Percentiles rank a stretch among this genome's conserved stretches.
Evolutionary conservation across 345 rosid genomes (phyloP).

Genomic region (Laguncularia racemosa): DNA sequence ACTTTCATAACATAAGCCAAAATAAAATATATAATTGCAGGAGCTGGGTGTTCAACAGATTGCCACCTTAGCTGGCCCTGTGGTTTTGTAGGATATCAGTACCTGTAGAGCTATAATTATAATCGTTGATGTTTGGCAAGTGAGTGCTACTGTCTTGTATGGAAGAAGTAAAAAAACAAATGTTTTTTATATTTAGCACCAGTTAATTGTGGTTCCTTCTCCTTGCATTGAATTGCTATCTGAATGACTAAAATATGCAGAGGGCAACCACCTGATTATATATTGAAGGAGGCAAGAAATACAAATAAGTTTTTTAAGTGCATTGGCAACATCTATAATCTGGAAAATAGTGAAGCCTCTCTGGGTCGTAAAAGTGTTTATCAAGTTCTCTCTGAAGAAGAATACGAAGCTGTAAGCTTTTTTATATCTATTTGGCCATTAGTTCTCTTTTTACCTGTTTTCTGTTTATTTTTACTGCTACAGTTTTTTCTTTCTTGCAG

Average conservation of each 20-base stretch:
- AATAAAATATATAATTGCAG: no score
- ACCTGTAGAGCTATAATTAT: no score
- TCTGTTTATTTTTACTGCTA: background rate
- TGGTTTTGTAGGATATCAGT: no score
- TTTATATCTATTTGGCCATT: conserved; percentile 4
- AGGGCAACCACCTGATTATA: conserved; percentile 92
- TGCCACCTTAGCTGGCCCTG: no score
- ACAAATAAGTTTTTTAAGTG: conserved; percentile 90
- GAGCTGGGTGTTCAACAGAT: no score
- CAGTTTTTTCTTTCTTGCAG: conserved; percentile 27
- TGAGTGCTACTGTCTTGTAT: no score
- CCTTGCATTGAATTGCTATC: conserved; percentile 13
- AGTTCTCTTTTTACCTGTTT: background rate
- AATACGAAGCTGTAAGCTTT: conserved; percentile 88
- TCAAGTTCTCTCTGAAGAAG: conserved; percentile 74
- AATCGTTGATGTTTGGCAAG: no score
- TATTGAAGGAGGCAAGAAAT: conserved; percentile 89
- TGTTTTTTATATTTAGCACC: background rate
- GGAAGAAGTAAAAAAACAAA: no score
- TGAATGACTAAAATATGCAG: conserved; percentile 44
- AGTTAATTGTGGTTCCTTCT: no score
- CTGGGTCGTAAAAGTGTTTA: conserved; percentile 55
- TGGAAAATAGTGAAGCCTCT: conserved; percentile 51
- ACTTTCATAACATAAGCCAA: background rate
- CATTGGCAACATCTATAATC: conserved; percentile 65